These are phyloP conservation scores for Hepatocystis sp. DNA, from an alignment of 169 alveolate species.

Conservation along the genomic window DNA sequence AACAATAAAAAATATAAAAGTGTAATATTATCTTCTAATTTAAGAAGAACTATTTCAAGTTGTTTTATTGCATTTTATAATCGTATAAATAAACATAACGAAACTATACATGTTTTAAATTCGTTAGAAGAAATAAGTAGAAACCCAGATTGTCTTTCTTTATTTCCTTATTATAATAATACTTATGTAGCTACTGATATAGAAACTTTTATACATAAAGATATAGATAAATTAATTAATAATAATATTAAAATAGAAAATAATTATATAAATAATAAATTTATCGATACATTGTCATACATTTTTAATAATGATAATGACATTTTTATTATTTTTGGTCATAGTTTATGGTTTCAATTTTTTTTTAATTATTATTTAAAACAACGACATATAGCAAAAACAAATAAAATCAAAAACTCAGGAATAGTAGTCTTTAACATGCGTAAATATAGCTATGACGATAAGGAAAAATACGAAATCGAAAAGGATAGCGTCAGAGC, in stretches of 20 bases:
- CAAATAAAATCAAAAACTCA: constrained; percentile 38
- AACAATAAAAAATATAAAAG: constrained; percentile 42
- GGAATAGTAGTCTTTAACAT: constrained; percentile 41
- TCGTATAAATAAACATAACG: constrained; percentile 23
- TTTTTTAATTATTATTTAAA: constrained; percentile 26
- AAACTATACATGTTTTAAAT: constrained; percentile 17
- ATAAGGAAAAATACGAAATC: constrained; percentile 21
- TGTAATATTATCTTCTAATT: constrained; percentile 45
- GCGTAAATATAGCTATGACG: constrained; percentile 1
- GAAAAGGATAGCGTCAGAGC: constrained; percentile 17
- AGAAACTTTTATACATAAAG: constrained; percentile 17
- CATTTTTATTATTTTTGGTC: constrained; percentile 65
- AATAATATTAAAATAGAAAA: constrained; percentile 9
- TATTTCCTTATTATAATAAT: constrained; percentile 13
- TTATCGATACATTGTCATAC: constrained; percentile 41
- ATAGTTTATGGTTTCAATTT: constrained; percentile 38
- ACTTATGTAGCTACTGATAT: constrained; percentile 30
- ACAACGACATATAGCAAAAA: constrained; percentile 43
- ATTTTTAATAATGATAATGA: constrained; percentile 15
- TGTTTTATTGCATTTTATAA: constrained; percentile 50
- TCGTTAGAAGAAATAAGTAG: constrained; percentile 72
- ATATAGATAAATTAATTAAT: constrained; percentile 28
- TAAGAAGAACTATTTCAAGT: constrained; percentile 67
- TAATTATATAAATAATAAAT: neutral
- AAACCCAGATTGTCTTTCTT: constrained; percentile 45